Conservation (phyloP, 2,329 filamentous ascomycete genomes). For the Raffaelea ambrosiae region DNA sequence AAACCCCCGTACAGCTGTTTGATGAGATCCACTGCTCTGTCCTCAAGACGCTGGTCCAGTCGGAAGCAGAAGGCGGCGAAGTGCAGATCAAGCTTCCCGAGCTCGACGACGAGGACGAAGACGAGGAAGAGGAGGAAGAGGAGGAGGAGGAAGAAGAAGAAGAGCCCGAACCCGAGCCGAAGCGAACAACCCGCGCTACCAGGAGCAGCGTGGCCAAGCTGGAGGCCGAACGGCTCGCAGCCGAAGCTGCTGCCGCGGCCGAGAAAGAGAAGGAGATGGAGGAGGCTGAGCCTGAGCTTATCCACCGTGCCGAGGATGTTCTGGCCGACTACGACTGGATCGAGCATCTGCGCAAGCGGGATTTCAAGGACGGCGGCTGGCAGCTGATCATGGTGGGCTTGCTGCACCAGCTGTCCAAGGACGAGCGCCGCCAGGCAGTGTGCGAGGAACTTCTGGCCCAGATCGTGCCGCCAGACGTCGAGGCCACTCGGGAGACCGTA, state of each 20-base stretch:
- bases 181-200: constrained; percentile 62
- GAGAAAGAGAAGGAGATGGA: constrained; percentile 40
- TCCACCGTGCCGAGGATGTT: constrained; percentile 68
- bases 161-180: constrained; percentile 63
- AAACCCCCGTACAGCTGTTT: constrained; percentile 73
- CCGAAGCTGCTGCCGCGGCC: constrained; percentile 47
- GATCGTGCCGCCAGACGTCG: constrained; percentile 69
- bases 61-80: constrained; percentile 66
- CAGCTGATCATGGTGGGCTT: constrained; percentile 81
- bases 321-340: constrained; percentile 74
- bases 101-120: constrained; percentile 61
- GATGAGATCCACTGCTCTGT: constrained; percentile 88
- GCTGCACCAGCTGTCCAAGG: constrained; percentile 74
- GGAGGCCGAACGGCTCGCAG: constrained; percentile 61
- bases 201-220: constrained; percentile 78
- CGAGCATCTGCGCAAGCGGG: constrained; percentile 69
- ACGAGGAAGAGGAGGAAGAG: constrained; percentile 53
- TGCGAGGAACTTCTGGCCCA: constrained; percentile 75
- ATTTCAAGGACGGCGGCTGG: constrained; percentile 87
- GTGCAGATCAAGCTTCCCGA: constrained; percentile 72
- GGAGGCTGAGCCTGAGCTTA: constrained; percentile 36
- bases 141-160: constrained; percentile 42
- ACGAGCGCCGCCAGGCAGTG: constrained; percentile 55
- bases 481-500: constrained; percentile 69
- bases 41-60: constrained; percentile 74